Evolutionary conservation across 2,329 filamentous ascomycete genomes (phyloP).

Genomic region (Zymoseptoria ardabiliae): DNA sequence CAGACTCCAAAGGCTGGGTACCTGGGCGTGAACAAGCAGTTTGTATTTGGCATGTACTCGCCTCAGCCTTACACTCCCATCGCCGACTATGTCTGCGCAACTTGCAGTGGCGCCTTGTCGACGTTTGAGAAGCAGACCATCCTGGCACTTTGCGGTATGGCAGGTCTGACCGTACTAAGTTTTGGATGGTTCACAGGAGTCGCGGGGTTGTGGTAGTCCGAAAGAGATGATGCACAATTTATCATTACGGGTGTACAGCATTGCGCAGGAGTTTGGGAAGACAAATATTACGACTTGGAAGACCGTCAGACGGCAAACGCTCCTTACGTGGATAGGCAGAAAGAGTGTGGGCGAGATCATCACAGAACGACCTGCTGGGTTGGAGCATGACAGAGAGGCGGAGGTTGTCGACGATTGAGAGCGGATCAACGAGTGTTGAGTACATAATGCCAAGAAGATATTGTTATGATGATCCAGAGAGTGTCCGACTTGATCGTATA

Average conservation of each 20-base stretch:
- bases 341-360: not conserved
- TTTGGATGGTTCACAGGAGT: slow-evolving; percentile 47
- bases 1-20: slow-evolving; percentile 49
- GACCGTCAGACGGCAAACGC: not conserved
- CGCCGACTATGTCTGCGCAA: slow-evolving; percentile 42
- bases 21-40: slow-evolving; percentile 45
- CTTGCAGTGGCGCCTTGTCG: slow-evolving; percentile 49
- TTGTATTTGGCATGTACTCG: slow-evolving; percentile 57
- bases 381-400: not conserved
- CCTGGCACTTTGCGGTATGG: slow-evolving; percentile 49
- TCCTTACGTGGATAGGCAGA: not conserved
- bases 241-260: not conserved
- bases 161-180: slow-evolving; percentile 49
- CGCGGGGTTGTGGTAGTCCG: slow-evolving; percentile 33
- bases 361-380: not conserved
- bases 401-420: not conserved
- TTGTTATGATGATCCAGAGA: not conserved
- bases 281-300: not conserved
- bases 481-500: not conserved
- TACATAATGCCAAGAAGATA: not conserved
- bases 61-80: slow-evolving; percentile 46
- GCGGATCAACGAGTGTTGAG: not conserved
- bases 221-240: not conserved
- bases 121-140: slow-evolving; percentile 48
- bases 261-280: not conserved